phyloP scores from a whole-genome alignment of 192 early-diverging fungal species.

The Backusella mclennaniae region DNA sequence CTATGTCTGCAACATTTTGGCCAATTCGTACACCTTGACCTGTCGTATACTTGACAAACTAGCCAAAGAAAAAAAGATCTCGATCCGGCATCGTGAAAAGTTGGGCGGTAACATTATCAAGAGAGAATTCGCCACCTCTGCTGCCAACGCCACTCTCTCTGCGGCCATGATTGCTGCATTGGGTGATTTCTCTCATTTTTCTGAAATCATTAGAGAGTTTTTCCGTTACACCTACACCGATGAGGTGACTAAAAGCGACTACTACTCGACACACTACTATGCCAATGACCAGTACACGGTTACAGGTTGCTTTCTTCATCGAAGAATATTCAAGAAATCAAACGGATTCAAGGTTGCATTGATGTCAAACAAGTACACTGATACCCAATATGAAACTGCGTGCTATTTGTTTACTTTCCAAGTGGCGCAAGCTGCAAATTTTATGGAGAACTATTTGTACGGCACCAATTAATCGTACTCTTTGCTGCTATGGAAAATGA shows the following conservation, averaged over 20 bases:
- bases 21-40: not conserved
- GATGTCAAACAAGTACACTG: not conserved
- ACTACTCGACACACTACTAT: not conserved
- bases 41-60: not conserved
- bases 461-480: not conserved
- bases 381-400: not conserved
- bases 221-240: not conserved
- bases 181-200: not conserved
- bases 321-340: not conserved
- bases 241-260: not conserved
- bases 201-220: not conserved
- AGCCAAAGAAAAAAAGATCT: not conserved
- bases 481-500: too few relatives aligned
- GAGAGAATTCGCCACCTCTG: not conserved
- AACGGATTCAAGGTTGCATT: not conserved
- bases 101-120: not conserved
- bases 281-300: not conserved
- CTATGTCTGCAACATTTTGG: not conserved
- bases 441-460: not conserved
- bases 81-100: not conserved
- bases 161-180: not conserved
- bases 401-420: not conserved
- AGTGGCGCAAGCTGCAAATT: not conserved
- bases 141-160: not conserved
- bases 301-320: not conserved